Evolutionary conservation across 1,284 basidiomycete species (phyloP).

Genomic region (Boletus sp.): DNA sequence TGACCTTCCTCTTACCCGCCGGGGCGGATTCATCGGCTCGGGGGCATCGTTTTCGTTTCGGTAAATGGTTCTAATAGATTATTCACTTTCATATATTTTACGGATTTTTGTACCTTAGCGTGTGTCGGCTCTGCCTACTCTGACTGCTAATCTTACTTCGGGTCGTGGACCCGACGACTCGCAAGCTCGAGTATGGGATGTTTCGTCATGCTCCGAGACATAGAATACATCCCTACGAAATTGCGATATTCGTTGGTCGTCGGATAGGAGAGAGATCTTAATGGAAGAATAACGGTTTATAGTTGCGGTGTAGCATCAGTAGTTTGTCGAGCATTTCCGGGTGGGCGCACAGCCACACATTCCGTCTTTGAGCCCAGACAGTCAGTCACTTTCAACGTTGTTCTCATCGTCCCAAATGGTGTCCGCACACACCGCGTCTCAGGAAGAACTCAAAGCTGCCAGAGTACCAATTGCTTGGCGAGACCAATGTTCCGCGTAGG

Average conservation of each 20-base stretch:
- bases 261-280: neutral
- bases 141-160: conserved; percentile 2
- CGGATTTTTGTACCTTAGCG: conserved; percentile 26
- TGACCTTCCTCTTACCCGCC: too few species aligned
- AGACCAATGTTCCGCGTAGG: conserved; percentile 91
- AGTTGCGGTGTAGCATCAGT: too few species aligned
- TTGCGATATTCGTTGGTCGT: too few species aligned
- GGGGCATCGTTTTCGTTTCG: too few species aligned
- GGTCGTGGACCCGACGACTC: too few species aligned
- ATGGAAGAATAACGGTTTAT: too few species aligned
- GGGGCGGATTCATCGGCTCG: too few species aligned
- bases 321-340: too few species aligned
- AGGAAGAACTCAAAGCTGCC: conserved; percentile 79
- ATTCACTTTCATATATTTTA: conserved; percentile 32
- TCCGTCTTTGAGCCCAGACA: neutral
- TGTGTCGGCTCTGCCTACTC: neutral
- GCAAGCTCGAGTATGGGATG: too few species aligned
- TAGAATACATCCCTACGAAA: too few species aligned
- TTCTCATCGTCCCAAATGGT: conserved; percentile 50
- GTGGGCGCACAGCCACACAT: conserved; percentile 27
- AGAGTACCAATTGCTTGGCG: conserved; percentile 84
- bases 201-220: too few species aligned
- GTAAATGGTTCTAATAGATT: conserved; percentile 33
- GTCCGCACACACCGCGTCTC: conserved; percentile 78
- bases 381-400: conserved; percentile 2